These are phyloP conservation scores for Dichotomopilus funicola DNA, from an alignment of 2,329 filamentous ascomycete genomes.

Conservation along the genomic window DNA sequence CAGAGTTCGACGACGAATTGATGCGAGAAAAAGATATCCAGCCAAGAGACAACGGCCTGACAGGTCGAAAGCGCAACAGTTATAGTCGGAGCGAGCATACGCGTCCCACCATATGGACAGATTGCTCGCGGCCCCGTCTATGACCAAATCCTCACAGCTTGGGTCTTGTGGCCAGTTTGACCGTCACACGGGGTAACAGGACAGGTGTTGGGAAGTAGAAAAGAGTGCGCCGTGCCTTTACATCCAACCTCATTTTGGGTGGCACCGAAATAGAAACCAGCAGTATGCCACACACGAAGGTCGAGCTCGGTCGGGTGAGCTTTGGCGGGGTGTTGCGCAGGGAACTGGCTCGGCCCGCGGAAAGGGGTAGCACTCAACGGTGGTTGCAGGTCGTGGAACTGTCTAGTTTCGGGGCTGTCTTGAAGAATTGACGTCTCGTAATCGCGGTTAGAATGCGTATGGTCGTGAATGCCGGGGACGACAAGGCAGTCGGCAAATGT, in stretches of 20 bases:
- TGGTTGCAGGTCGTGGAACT: conserved; percentile 8
- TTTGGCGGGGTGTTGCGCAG: conserved; percentile 18
- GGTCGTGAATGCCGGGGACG: neutral
- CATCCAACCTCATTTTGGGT: conserved; percentile 27
- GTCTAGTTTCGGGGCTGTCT: neutral
- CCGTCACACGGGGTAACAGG: conserved; percentile 1
- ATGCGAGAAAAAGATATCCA: neutral
- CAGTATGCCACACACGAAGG: conserved; percentile 16
- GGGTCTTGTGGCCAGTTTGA: conserved; percentile 13
- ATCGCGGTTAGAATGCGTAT: neutral
- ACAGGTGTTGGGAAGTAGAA: neutral
- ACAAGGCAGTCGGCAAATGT: conserved; percentile 12
- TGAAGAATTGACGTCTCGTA: no score
- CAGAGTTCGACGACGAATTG: neutral
- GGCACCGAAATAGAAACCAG: conserved; percentile 2
- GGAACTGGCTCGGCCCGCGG: conserved; percentile 7
- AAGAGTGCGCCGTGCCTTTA: conserved; percentile 22
- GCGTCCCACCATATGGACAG: no score
- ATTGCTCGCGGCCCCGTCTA: no score
- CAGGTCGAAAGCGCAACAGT: no score
- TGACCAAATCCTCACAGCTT: neutral
- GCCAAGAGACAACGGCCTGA: no score
- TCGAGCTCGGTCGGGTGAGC: conserved; percentile 6
- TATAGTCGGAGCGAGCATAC: no score
- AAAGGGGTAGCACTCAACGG: conserved; percentile 1